Evolutionary conservation across 768 basidiomycete species (phyloP).

Genomic region (Coprinopsis marcescibilis): DNA sequence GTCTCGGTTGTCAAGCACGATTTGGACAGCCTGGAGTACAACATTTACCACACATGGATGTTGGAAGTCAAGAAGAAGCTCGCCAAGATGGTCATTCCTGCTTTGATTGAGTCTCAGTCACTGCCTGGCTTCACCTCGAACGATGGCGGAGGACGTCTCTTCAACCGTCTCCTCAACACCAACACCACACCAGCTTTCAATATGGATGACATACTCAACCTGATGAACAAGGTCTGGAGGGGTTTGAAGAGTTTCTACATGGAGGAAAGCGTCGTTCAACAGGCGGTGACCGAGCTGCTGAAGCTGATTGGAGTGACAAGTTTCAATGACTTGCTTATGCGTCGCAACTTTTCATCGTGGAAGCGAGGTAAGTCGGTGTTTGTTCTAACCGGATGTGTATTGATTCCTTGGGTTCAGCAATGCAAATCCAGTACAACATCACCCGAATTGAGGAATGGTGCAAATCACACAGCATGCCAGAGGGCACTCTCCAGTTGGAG

Average conservation of each 20-base stretch:
- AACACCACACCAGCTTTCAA: conserved; percentile 86
- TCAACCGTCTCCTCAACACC: conserved; percentile 86
- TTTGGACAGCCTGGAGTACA: conserved; percentile 96
- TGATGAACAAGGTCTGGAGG: conserved; percentile 98
- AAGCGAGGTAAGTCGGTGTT: conserved; percentile 72
- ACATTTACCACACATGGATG: conserved; percentile 99
- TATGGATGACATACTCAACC: conserved; percentile 97
- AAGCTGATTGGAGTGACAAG: conserved; percentile 95
- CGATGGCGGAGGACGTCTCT: conserved; percentile 88
- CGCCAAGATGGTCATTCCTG: conserved; percentile 98
- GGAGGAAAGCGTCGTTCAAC: conserved; percentile 95
- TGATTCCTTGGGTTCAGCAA: conserved; percentile 48
- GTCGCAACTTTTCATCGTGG: conserved; percentile 99
- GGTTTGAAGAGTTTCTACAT: conserved; percentile 97
- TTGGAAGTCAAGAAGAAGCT: conserved; percentile 94
- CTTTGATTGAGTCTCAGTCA: conserved; percentile 95
- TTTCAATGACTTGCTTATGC: conserved; percentile 98
- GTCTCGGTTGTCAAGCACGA: conserved; percentile 99
- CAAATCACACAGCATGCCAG: conserved; percentile 99
- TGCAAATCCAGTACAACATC: conserved; percentile 99
- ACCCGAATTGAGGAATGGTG: conserved; percentile 99
- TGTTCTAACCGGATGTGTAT: background rate
- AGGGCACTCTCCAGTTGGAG: conserved; percentile 94
- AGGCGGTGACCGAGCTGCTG: conserved; percentile 90
- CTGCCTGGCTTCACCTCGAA: conserved; percentile 96